A percentile compares a stretch with the other conserved stretches of the same genome.
phyloP scores from a whole-genome alignment of 352 stramenopile genomes.

The Globisporangium parvum region DNA sequence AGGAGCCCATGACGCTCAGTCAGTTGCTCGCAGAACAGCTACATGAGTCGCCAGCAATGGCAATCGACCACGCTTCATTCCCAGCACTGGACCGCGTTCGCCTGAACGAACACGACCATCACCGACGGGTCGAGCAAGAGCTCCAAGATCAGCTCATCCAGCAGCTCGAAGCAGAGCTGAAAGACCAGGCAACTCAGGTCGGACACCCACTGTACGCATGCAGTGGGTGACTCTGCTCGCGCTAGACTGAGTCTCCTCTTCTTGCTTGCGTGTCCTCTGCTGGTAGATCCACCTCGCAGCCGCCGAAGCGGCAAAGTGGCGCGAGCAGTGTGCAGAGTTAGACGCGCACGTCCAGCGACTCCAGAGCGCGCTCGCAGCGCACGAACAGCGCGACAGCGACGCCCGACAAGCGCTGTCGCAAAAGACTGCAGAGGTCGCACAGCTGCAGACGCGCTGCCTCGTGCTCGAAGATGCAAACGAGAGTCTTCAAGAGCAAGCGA shows the following conservation, averaged over 20 bases:
- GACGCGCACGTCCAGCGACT: conserved; percentile 21
- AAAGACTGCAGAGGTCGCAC: conserved; percentile 22
- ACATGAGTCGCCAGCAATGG: not conserved
- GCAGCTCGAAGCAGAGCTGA: conserved; percentile 9
- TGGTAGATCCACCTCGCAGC: conserved; percentile 9
- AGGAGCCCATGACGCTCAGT: conserved; percentile 7
- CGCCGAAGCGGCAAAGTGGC: conserved; percentile 14
- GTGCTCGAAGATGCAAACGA: conserved; percentile 31
- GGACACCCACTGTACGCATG: too few species aligned
- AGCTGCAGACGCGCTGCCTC: conserved; percentile 21
- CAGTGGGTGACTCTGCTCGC: not conserved
- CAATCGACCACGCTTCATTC: not conserved
- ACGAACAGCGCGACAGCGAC: conserved; percentile 21
- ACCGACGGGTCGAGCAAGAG: not conserved
- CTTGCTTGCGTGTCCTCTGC: not conserved
- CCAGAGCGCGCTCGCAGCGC: conserved; percentile 15
- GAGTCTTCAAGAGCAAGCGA: conserved; percentile 22
- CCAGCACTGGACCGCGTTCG: not conserved
- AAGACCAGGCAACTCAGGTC: conserved; percentile 7
- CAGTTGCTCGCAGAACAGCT: conserved; percentile 5
- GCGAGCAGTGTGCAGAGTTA: conserved; percentile 15
- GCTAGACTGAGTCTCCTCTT: not conserved
- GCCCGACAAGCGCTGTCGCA: conserved; percentile 17
- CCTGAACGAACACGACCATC: not conserved
- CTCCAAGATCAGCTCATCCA: conserved; percentile 2